Evolutionary conservation across 495 filamentous ascomycete species (phyloP), one percentile per base, ranked within the genome.

Genomic region (Lepidopterella palustris): DNA sequence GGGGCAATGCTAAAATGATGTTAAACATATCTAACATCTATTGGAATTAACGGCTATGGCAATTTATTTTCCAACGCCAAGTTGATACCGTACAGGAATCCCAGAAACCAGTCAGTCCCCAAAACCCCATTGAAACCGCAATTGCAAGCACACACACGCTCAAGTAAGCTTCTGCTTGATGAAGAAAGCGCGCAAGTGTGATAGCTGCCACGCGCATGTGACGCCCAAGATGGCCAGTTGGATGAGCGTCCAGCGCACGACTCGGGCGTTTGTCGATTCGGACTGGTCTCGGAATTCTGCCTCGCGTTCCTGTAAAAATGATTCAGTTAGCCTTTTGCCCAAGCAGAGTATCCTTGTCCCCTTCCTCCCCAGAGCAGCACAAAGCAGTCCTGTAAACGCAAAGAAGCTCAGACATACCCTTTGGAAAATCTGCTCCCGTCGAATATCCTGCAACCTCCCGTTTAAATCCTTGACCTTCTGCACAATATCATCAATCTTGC

Each of bases 131-230:
- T 3, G 18, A 42, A 42, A 11, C 13, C 35, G 9, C 35, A 15
- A 18, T 13, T 6, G 21, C 20, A 50, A 21, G n/a, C 20, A 15
- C 25, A 25, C 1, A 25, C 6, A 25, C 40, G 21, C 50, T 72
- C 57, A 93, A 48, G 93, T 97, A 69, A 98, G 81, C 79, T 98
- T 98, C 78, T 98, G 93, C 82, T 98, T 98, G 79, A 98, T 98
- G 78, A 98, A 98, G 80, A 98, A 98, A 23, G 89, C 87, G 56
- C 93, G 80, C 55, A 98, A 81, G 73, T 97, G 92, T 11, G 90
- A 95, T 29, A 98, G 80, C 74, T 98, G 93, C 93, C 93, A 98
- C 56, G 93, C 90, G 73, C 93, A 98, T 26, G 93, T 95, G 49
- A 87, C 80, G 26, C 87, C 90, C 39, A 98, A 77, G n/a, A 98